Evolutionary conservation across 73 alveolate genomes (phyloP).

Genomic region (Paramecium bursaria): DNA sequence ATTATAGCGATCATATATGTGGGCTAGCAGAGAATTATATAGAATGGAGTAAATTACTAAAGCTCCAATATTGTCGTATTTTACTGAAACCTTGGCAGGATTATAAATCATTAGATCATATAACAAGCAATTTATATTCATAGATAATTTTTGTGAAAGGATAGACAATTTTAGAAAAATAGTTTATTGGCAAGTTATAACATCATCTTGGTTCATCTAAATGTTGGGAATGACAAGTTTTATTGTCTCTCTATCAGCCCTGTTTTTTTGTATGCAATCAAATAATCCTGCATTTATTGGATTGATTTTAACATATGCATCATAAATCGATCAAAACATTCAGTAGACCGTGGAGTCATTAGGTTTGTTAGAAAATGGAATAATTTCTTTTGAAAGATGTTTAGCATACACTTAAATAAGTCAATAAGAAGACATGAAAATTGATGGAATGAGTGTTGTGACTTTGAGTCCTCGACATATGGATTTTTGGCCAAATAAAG

Average conservation of each 20-base stretch:
- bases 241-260: background rate
- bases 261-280: slow-evolving; percentile 12
- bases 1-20: slow-evolving; percentile 8
- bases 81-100: slow-evolving; percentile 90
- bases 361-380: slow-evolving; percentile 31
- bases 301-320: slow-evolving; percentile 36
- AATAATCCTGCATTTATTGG: slow-evolving; percentile 48
- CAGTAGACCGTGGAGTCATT: background rate
- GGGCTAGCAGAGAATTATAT: slow-evolving; percentile 84
- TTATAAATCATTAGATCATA: slow-evolving; percentile 86
- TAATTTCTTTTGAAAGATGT: slow-evolving; percentile 44
- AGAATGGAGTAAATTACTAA: slow-evolving; percentile 88
- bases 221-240: slow-evolving; percentile 5
- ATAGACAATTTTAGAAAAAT: background rate
- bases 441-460: too few relatives aligned
- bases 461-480: too few relatives aligned
- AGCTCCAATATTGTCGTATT: slow-evolving; percentile 86
- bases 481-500: too few relatives aligned
- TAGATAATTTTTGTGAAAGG: background rate
- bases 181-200: background rate
- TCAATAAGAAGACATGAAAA: too few relatives aligned
- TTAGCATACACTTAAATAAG: slow-evolving; percentile 14
- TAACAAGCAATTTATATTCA: slow-evolving; percentile 6
- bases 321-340: background rate
- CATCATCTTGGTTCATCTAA: background rate